Conservation (phyloP, 2,329 filamentous ascomycete species). For the Aspergillus amoenus region DNA sequence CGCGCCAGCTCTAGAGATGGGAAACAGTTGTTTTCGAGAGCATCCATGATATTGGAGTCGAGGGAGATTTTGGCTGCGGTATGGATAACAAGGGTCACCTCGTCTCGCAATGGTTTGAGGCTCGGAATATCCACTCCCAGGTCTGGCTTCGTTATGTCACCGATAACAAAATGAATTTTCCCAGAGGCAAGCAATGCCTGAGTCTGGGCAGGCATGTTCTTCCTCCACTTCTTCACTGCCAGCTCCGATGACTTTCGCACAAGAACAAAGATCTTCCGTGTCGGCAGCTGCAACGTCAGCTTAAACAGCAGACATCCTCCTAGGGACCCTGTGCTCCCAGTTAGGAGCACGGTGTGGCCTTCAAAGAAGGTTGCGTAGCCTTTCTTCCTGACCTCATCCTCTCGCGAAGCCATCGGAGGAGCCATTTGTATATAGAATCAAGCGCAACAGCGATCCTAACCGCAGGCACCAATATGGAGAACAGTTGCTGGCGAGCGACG, state of each 20-base stretch:
- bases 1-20: slow-evolving; percentile 30
- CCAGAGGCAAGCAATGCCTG: slow-evolving; percentile 25
- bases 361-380: slow-evolving; percentile 29
- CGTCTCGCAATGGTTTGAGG: slow-evolving; percentile 21
- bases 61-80: slow-evolving; percentile 34
- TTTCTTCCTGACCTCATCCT: slow-evolving; percentile 21
- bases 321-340: slow-evolving; percentile 31
- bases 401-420: slow-evolving; percentile 6
- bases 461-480: background rate
- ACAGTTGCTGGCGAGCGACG: too few species aligned
- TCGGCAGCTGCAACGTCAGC: slow-evolving; percentile 32
- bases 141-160: slow-evolving; percentile 26
- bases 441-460: background rate
- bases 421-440: background rate
- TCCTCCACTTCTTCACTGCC: slow-evolving; percentile 30
- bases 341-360: slow-evolving; percentile 30
- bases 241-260: slow-evolving; percentile 23
- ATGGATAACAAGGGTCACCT: slow-evolving; percentile 35
- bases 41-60: slow-evolving; percentile 26
- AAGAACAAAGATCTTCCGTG: slow-evolving; percentile 30
- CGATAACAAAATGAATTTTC: slow-evolving; percentile 30
- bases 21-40: slow-evolving; percentile 33
- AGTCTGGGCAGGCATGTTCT: slow-evolving; percentile 29
- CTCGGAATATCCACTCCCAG: slow-evolving; percentile 23
- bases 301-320: slow-evolving; percentile 37